Evolutionary conservation across 2,329 filamentous ascomycete genomes (phyloP).

Genomic region (Pestalotiopsis sp.): DNA sequence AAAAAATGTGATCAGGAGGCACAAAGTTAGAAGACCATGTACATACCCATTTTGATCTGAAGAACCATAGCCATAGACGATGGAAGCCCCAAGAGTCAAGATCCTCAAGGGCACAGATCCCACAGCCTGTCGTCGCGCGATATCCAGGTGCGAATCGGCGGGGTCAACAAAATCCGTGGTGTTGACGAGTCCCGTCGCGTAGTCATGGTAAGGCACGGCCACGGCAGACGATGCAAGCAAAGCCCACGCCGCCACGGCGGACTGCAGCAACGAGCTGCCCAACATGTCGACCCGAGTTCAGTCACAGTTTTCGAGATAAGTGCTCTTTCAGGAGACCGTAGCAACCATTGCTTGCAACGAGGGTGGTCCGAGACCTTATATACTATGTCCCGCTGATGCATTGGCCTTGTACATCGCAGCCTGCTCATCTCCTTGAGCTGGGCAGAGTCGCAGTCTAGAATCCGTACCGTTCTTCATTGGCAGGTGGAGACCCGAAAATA

Average conservation of each 20-base stretch:
- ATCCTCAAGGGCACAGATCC: constrained; percentile 5
- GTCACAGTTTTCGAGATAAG: no score
- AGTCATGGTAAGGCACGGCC: neutral
- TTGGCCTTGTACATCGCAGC: no score
- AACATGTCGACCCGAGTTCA: neutral
- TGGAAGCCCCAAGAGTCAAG: constrained; percentile 13
- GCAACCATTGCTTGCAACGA: neutral
- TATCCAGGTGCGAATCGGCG: neutral
- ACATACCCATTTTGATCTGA: constrained; percentile 44
- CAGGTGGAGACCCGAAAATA: neutral
- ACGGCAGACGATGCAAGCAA: neutral
- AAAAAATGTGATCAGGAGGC: neutral
- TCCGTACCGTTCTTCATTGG: neutral
- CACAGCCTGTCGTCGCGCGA: neutral
- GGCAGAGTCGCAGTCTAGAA: neutral
- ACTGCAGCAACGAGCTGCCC: neutral
- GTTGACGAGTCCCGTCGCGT: neutral
- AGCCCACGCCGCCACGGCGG: neutral
- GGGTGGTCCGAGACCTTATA: neutral
- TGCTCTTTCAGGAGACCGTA: no score
- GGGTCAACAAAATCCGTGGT: neutral
- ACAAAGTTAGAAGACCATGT: neutral
- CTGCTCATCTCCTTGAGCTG: neutral
- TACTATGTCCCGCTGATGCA: no score
- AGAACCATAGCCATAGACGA: constrained; percentile 11